Percentiles rank a stretch among this genome's conserved stretches.
phyloP scores from a whole-genome alignment of 2,329 filamentous ascomycete species.

The Mollisia scopiformis region DNA sequence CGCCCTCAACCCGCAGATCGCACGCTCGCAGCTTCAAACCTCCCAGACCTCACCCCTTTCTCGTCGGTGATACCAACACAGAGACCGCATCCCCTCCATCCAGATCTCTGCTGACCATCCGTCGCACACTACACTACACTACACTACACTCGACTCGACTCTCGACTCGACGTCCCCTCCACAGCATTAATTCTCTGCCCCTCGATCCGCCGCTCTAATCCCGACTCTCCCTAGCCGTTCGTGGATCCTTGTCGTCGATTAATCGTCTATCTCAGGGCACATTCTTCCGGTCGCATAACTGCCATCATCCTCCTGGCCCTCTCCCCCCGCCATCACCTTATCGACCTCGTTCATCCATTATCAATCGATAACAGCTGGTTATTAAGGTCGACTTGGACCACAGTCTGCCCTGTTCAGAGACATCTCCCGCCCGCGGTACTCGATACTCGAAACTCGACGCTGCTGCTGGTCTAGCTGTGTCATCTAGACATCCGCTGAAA shows the following conservation, averaged over 20 bases:
- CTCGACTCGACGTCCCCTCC: too few species aligned
- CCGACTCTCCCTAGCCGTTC: not conserved
- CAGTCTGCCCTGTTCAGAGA: not conserved
- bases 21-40: not conserved
- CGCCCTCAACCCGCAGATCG: slow-evolving; percentile 4
- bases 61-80: slow-evolving; percentile 5
- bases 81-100: not conserved
- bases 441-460: too few species aligned
- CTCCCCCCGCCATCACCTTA: slow-evolving; percentile 29
- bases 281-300: slow-evolving; percentile 31
- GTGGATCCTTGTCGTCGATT: slow-evolving; percentile 26
- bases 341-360: slow-evolving; percentile 22
- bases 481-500: slow-evolving; percentile 7
- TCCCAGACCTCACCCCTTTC: not conserved
- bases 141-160: too few species aligned
- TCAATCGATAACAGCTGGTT: slow-evolving; percentile 13
- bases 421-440: not conserved
- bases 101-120: too few species aligned
- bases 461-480: slow-evolving; percentile 24
- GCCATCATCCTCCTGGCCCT: slow-evolving; percentile 1
- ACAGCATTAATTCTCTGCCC: not conserved
- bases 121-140: too few species aligned
- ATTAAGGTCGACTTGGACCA: slow-evolving; percentile 9
- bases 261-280: slow-evolving; percentile 12
- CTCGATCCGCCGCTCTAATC: not conserved